phyloP scores from a whole-genome alignment of 306 rosid species.

The Dicorynia guianensis region DNA sequence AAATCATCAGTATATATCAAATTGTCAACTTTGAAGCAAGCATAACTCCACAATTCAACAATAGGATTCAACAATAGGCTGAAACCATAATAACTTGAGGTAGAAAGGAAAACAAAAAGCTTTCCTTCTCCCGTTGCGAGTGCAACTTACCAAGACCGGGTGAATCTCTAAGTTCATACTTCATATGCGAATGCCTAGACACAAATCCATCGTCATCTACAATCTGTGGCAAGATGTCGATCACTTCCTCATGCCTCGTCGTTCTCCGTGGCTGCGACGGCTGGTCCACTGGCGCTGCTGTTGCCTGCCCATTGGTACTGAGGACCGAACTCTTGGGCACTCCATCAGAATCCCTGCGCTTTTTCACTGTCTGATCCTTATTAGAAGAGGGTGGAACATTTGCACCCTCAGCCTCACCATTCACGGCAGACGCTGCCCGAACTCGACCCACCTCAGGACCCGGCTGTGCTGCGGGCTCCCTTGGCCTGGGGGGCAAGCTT shows the following conservation, averaged over 20 bases:
- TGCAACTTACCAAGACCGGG: slow-evolving; percentile 83
- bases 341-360: slow-evolving; percentile 78
- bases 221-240: slow-evolving; percentile 69
- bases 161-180: slow-evolving; percentile 88
- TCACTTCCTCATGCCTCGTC: slow-evolving; percentile 64
- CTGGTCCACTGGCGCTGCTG: slow-evolving; percentile 43
- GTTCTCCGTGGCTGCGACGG: slow-evolving; percentile 55
- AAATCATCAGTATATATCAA: slow-evolving; percentile 28
- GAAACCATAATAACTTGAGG: too few species aligned
- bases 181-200: slow-evolving; percentile 78
- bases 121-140: background rate
- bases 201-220: slow-evolving; percentile 68
- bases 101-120: too few species aligned
- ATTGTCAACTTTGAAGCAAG: background rate
- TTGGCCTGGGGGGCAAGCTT: slow-evolving; percentile 48
- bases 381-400: slow-evolving; percentile 44
- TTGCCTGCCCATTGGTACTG: slow-evolving; percentile 56
- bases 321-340: slow-evolving; percentile 52
- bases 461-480: slow-evolving; percentile 43
- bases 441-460: slow-evolving; percentile 77
- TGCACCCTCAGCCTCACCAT: slow-evolving; percentile 52
- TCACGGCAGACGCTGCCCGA: slow-evolving; percentile 30
- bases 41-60: background rate
- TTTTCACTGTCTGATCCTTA: slow-evolving; percentile 61
- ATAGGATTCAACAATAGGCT: background rate